Base-by-base conservation (phyloP, 2,329 filamentous ascomycete genomes). In the Trichoderma sp. region DNA sequence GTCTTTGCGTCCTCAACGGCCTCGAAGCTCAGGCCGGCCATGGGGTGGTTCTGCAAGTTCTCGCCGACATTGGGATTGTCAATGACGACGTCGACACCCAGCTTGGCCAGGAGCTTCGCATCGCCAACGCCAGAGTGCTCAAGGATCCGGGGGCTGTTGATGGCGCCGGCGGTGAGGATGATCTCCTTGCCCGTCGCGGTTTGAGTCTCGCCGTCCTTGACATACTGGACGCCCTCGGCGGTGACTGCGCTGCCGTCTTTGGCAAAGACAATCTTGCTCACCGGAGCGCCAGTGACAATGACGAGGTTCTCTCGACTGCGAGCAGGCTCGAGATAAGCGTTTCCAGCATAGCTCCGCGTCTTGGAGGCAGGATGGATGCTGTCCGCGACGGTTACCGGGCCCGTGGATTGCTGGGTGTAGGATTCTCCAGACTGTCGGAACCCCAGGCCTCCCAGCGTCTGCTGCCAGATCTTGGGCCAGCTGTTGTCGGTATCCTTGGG, bases 121-220 rank as follows among this genome's bases (percentile, higher is more conserved):
- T 81, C 77, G 14, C 86, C 86, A 33, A 87, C 81, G 1, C 85
- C 84, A 2, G 85, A 87, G 8, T 86, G 81, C 77, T 88, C 84
- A 6, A 88, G 82, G 27, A 88, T 77, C 24, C 84, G 81, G 6
- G 87, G 85, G 0, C 83, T 83, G 68, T 86, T 84, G 76, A 87
- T 81, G 1, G 84, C 79, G 2, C 87, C 86, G 3, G 84, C 85
- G 2, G 82, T 81, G 5, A 88, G 65, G 27, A 88, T 84, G 6
- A 88, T 82, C 74, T 88, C 86, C 35, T 80, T 83, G 6, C 83
- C 84, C 8, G 71, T 75, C 4, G 80, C 77, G 14, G 63, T 72
- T 16, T 65, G 33, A 8, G 29, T 53, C 6, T 66, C 33, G 18
- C 69, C 76, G 1, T 73, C 78, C 31, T 72, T 78, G 65, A 71